Evolutionary conservation across 2,329 filamentous ascomycete species (phyloP).

Genomic region (Escovopsis sp.): DNA sequence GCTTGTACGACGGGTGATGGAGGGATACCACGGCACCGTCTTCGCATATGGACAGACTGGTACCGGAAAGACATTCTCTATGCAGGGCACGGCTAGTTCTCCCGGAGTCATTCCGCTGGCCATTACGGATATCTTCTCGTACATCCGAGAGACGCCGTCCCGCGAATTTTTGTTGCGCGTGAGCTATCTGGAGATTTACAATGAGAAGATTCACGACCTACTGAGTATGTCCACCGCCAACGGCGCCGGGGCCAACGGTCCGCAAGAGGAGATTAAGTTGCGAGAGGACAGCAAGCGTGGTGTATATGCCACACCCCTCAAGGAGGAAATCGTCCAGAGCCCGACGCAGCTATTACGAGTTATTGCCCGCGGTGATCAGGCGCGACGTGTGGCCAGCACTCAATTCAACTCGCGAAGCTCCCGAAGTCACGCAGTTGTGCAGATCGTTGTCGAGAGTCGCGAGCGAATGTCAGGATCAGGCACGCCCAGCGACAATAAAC

Average conservation of each 20-base stretch:
- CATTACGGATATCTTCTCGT: slow-evolving; percentile 98
- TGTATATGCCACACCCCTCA: slow-evolving; percentile 88
- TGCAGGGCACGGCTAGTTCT: slow-evolving; percentile 93
- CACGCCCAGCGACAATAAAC: slow-evolving; percentile 33
- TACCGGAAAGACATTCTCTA: slow-evolving; percentile 97
- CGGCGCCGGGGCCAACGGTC: slow-evolving; percentile 34
- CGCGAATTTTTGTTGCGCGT: slow-evolving; percentile 89
- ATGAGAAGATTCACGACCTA: slow-evolving; percentile 91
- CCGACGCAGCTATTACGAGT: slow-evolving; percentile 89
- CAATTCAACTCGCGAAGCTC: slow-evolving; percentile 96
- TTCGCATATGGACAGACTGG: slow-evolving; percentile 99
- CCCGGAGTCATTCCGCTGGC: slow-evolving; percentile 93
- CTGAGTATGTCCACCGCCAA: slow-evolving; percentile 55
- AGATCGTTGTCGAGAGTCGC: slow-evolving; percentile 94
- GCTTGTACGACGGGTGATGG: slow-evolving; percentile 91
- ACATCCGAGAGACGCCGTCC: slow-evolving; percentile 90
- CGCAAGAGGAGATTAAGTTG: slow-evolving; percentile 89
- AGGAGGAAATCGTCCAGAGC: slow-evolving; percentile 97
- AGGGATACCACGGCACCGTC: slow-evolving; percentile 95
- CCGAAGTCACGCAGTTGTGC: slow-evolving; percentile 92
- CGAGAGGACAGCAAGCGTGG: slow-evolving; percentile 92
- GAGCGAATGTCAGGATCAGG: slow-evolving; percentile 52
- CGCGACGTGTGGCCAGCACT: slow-evolving; percentile 78
- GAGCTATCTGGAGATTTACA: slow-evolving; percentile 98
- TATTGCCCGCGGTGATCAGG: slow-evolving; percentile 85